Percentiles rank a stretch among this genome's conserved stretches.
These are phyloP conservation scores for Rhinocladiella mackenziei DNA, from an alignment of 2,329 filamentous ascomycete genomes.

Conservation along the genomic window DNA sequence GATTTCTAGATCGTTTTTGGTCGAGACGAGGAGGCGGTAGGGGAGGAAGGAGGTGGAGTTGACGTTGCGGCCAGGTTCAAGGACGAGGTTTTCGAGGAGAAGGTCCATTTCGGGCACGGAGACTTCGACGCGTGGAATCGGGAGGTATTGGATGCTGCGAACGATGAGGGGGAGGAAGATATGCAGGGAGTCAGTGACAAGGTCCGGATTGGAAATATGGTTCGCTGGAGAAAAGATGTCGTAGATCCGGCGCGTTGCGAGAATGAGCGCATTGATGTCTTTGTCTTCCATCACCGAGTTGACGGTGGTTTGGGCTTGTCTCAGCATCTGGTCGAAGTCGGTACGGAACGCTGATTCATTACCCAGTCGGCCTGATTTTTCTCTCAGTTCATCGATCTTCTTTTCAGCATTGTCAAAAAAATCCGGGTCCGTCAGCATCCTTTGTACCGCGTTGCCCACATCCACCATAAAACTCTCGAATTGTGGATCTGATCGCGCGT, in stretches of 20 bases:
- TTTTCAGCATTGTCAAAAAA: slow-evolving; percentile 76
- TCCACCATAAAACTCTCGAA: slow-evolving; percentile 75
- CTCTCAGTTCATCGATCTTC: slow-evolving; percentile 57
- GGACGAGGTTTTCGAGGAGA: slow-evolving; percentile 81
- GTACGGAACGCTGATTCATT: slow-evolving; percentile 64
- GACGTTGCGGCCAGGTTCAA: slow-evolving; percentile 80
- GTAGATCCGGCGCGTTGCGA: slow-evolving; percentile 64
- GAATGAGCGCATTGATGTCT: slow-evolving; percentile 65
- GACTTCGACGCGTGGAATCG: slow-evolving; percentile 85
- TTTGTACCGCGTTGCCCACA: slow-evolving; percentile 69
- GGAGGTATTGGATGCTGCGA: slow-evolving; percentile 75
- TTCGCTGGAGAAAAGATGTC: slow-evolving; percentile 65
- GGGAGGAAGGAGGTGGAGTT: slow-evolving; percentile 87
- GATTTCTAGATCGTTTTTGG: slow-evolving; percentile 81
- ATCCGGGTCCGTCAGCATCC: slow-evolving; percentile 76
- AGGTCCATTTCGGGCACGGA: slow-evolving; percentile 79
- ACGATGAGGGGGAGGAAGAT: slow-evolving; percentile 77
- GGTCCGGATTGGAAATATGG: slow-evolving; percentile 62
- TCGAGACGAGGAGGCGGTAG: slow-evolving; percentile 74
- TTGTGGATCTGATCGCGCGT: slow-evolving; percentile 72
- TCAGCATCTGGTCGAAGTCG: slow-evolving; percentile 68
- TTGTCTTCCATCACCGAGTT: slow-evolving; percentile 66
- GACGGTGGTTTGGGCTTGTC: slow-evolving; percentile 64
- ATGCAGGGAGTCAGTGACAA: slow-evolving; percentile 71
- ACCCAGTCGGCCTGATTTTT: slow-evolving; percentile 56